A percentile compares a stretch with the other conserved stretches of the same genome.
phyloP scores from a whole-genome alignment of 225 moss, liverwort and hornwort genomes.

The Rhytidiadelphus loreus region DNA sequence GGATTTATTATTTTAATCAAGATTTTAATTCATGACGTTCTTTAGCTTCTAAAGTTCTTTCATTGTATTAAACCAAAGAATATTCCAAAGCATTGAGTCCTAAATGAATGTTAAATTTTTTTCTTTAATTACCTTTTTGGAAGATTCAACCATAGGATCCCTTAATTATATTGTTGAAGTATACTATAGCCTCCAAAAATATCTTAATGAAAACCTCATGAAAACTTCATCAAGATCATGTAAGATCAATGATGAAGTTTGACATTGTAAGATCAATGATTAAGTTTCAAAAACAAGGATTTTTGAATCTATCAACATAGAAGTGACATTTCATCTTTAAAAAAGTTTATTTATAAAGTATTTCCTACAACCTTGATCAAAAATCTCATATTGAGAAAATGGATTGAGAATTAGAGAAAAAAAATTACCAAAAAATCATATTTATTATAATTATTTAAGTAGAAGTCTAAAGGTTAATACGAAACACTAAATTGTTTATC shows the following conservation, averaged over 20 bases:
- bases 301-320: background rate
- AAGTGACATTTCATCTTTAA: background rate
- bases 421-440: background rate
- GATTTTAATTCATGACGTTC: background rate
- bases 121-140: background rate
- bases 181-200: too few relatives aligned
- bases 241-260: too few relatives aligned
- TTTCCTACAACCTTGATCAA: background rate
- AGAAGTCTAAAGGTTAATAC: background rate
- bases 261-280: background rate
- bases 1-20: too few relatives aligned
- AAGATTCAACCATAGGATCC: background rate
- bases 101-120: background rate
- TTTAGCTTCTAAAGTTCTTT: background rate
- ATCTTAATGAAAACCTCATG: background rate
- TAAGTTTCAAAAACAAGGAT: background rate
- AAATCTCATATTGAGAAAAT: background rate
- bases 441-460: background rate
- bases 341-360: background rate
- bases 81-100: fast-evolving
- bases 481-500: background rate
- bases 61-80: background rate
- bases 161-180: too few relatives aligned
- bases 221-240: too few relatives aligned
- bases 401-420: background rate